A percentile compares a stretch with the other conserved stretches of the same genome.
These are phyloP conservation scores for Yamadazyma ubonensis DNA, from an alignment of 805 yeast species.

Conservation along the genomic window DNA sequence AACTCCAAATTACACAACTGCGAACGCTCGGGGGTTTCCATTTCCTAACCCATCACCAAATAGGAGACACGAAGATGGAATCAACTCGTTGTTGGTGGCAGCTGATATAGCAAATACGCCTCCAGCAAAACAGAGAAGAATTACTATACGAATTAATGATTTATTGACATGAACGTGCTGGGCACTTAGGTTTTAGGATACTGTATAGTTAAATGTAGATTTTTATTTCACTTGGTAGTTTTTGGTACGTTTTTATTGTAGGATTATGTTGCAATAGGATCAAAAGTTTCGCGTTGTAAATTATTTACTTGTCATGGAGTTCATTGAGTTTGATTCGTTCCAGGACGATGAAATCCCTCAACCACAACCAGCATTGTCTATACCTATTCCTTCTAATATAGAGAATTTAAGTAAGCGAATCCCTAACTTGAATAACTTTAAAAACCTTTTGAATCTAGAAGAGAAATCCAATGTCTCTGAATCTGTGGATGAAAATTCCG, in stretches of 20 bases:
- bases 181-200: neutral
- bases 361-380: slow-evolving; percentile 45
- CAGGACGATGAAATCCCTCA: slow-evolving; percentile 31
- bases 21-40: neutral
- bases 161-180: slow-evolving; percentile 21
- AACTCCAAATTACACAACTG: slow-evolving; percentile 9
- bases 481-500: slow-evolving; percentile 27
- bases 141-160: slow-evolving; percentile 31
- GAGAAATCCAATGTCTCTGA: slow-evolving; percentile 4
- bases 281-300: slow-evolving; percentile 1
- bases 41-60: neutral
- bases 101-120: slow-evolving; percentile 20
- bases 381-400: slow-evolving; percentile 37
- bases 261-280: too few relatives aligned
- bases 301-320: slow-evolving; percentile 31
- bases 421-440: slow-evolving; percentile 32
- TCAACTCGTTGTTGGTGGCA: slow-evolving; percentile 32
- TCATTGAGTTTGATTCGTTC: slow-evolving; percentile 39
- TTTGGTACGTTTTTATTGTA: too few relatives aligned
- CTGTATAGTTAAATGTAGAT: too few relatives aligned
- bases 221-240: too few relatives aligned
- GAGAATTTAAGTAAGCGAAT: slow-evolving; percentile 30
- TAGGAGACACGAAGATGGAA: slow-evolving; percentile 19
- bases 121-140: slow-evolving; percentile 12
- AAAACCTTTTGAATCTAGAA: slow-evolving; percentile 26